These are phyloP conservation scores for Pseudodiploospora longispora DNA, from an alignment of 2,329 filamentous ascomycete species.

Conservation along the genomic window DNA sequence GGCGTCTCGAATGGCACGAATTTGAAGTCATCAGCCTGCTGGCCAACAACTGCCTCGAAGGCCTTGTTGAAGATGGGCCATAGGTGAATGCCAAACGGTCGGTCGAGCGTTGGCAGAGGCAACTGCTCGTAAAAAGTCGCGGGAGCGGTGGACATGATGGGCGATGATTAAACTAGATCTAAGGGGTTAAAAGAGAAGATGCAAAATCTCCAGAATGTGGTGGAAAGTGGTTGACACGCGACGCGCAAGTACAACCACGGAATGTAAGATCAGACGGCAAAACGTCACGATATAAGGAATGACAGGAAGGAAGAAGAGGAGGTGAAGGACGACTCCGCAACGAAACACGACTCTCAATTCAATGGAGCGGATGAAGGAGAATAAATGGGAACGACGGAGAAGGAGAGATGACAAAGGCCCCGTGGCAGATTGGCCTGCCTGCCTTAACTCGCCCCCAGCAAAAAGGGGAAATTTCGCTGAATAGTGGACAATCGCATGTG, in stretches of 20 bases:
- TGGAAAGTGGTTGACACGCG: conserved; percentile 3
- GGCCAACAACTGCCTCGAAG: conserved; percentile 69
- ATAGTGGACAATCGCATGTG: conserved; percentile 20
- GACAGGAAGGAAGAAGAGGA: conserved; percentile 26
- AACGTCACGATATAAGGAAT: conserved; percentile 22
- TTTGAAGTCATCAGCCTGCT: conserved; percentile 76
- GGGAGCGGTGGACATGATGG: conserved; percentile 29
- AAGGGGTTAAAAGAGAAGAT: not conserved
- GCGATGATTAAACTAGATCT: conserved; percentile 8
- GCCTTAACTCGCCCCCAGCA: conserved; percentile 12
- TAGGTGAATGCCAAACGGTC: conserved; percentile 81
- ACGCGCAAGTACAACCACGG: not conserved
- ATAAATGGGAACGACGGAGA: conserved; percentile 12
- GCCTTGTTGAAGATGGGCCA: conserved; percentile 93
- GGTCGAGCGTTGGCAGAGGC: conserved; percentile 74
- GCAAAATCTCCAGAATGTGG: not conserved
- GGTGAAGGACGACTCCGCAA: conserved; percentile 6
- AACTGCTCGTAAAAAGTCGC: conserved; percentile 46
- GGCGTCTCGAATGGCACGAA: conserved; percentile 77
- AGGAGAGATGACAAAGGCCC: conserved; percentile 10
- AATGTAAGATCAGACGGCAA: not conserved
- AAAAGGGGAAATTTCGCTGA: conserved; percentile 32
- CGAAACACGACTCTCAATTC: conserved; percentile 7
- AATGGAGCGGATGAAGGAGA: conserved; percentile 16
- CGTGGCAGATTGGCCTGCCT: conserved; percentile 5